Conservation (phyloP, 164 flowering plant genomes). For the Magnolia officinalis region DNA sequence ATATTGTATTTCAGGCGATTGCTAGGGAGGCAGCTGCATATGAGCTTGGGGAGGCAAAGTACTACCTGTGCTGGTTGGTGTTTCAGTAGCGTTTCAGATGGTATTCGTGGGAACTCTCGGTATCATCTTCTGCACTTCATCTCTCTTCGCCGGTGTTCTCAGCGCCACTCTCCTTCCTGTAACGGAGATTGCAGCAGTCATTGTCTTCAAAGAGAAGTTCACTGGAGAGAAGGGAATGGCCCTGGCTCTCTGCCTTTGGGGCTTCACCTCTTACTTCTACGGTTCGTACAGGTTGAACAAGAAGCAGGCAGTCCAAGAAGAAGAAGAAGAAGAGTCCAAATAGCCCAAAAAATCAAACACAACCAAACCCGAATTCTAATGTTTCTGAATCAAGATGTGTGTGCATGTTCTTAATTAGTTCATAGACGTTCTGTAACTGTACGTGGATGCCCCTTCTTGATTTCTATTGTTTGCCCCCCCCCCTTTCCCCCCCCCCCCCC, state of each 20-base stretch:
- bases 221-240: slow-evolving; percentile 22
- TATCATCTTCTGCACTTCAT: slow-evolving; percentile 14
- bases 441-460: background rate
- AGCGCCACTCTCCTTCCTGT: slow-evolving; percentile 15
- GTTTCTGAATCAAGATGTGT: background rate
- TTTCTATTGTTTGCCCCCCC: background rate
- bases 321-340: background rate
- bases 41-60: slow-evolving; percentile 15
- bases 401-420: background rate
- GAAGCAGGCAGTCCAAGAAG: background rate
- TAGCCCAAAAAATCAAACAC: background rate
- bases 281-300: slow-evolving; percentile 12
- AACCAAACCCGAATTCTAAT: no score
- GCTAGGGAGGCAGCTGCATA: slow-evolving; percentile 10
- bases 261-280: slow-evolving; percentile 20
- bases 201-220: slow-evolving; percentile 18
- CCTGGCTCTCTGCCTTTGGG: slow-evolving; percentile 18
- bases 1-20: background rate
- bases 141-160: slow-evolving; percentile 14
- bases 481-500: no score
- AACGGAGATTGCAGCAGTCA: slow-evolving; percentile 14
- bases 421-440: background rate
- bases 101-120: slow-evolving; percentile 14
- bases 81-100: slow-evolving; percentile 8
- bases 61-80: slow-evolving; percentile 8